phyloP scores from a whole-genome alignment of 176 grass and related monocot species.

The Zoysia japonica region DNA sequence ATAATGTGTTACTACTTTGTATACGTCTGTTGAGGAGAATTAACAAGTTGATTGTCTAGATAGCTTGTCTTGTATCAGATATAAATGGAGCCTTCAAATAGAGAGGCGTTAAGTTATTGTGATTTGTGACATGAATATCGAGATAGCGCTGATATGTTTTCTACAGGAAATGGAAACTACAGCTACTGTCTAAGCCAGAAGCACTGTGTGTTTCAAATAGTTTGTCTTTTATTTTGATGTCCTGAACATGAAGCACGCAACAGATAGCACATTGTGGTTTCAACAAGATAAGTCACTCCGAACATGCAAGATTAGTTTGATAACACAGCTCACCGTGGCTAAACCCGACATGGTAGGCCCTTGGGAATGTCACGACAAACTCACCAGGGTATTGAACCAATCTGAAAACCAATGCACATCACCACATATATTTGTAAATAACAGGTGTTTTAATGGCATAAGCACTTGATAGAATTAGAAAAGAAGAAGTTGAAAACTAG shows the following conservation, averaged over 20 bases:
- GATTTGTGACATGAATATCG: not conserved
- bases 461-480: not conserved
- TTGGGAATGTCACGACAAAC: constrained; percentile 97
- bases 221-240: not conserved
- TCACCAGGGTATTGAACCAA: constrained; percentile 97
- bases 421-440: not conserved
- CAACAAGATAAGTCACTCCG: not conserved
- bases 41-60: constrained; percentile 4
- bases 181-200: not conserved
- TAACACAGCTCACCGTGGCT: constrained; percentile 73
- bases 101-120: not conserved
- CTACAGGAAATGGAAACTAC: not conserved
- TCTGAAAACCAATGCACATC: constrained; percentile 47
- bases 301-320: constrained; percentile 2
- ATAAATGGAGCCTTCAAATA: constrained; percentile 10
- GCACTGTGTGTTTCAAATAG: not conserved
- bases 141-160: not conserved
- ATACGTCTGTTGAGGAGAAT: not conserved
- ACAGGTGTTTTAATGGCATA: not conserved
- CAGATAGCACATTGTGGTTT: not conserved
- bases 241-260: constrained; percentile 1
- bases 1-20: constrained; percentile 10
- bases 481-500: constrained; percentile 10
- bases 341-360: constrained; percentile 94
- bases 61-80: constrained; percentile 3